These are phyloP conservation scores for Penicillium roqueforti DNA, from an alignment of 495 filamentous ascomycete species.

Conservation along the genomic window DNA sequence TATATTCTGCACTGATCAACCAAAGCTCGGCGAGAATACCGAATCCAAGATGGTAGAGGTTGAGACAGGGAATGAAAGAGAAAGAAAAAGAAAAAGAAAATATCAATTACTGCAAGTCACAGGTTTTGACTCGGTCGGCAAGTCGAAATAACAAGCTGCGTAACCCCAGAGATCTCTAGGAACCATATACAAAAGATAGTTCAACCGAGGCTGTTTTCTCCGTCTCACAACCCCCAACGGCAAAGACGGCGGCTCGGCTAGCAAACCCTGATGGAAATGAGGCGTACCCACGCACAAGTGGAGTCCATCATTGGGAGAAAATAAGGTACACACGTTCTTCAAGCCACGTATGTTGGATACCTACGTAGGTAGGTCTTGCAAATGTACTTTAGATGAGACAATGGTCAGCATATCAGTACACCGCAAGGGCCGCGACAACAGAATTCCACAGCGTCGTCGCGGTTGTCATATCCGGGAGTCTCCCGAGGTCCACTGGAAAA, in stretches of 20 bases:
- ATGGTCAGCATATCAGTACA: neutral
- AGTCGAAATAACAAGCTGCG: constrained; percentile 9
- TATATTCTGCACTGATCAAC: neutral
- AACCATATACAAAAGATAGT: neutral
- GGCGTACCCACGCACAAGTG: constrained; percentile 6
- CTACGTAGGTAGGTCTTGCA: neutral
- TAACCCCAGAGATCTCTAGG: constrained; percentile 10
- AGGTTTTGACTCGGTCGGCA: constrained; percentile 8
- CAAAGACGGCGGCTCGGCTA: constrained; percentile 24
- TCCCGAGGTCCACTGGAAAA: constrained; percentile 8
- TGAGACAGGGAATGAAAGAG: neutral
- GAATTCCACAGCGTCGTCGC: neutral
- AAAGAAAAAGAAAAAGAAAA: constrained; percentile 1
- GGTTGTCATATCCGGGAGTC: constrained; percentile 3
- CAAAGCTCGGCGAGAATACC: neutral
- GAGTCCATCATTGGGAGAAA: neutral
- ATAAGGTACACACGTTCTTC: neutral
- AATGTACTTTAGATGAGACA: neutral
- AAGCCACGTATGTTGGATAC: neutral
- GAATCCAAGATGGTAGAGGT: neutral
- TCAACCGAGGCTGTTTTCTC: constrained; percentile 3
- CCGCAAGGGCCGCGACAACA: neutral
- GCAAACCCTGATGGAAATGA: constrained; percentile 14
- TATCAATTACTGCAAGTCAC: neutral
- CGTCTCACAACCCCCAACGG: constrained; percentile 23